Base-by-base conservation (phyloP, 306 rosid genomes). In the Inga oerstediana region DNA sequence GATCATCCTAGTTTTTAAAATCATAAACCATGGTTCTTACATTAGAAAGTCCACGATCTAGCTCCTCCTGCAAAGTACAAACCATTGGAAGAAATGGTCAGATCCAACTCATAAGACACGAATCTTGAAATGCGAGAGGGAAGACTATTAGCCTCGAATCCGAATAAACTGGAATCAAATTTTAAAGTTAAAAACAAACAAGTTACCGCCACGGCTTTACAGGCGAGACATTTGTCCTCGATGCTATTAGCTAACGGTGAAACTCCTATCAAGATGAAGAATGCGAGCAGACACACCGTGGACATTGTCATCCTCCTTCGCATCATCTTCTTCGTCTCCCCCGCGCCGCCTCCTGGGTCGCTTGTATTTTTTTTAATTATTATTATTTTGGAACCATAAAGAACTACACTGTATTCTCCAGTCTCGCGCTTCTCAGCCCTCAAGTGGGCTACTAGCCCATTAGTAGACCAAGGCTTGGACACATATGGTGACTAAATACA, bases 171-270 rank as follows among this genome's bases (percentile, higher is more conserved):
- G 41, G 66, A 43, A 34, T 69, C 5, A 70, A 67, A 81, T 7
- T n/a, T 49, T 24, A 15, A 46, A 72, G 39, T 45, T 7, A 13
- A 72, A 39, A 46, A 44, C n/a, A 72, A 76, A 44, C 4, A 41
- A 72, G 32, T 44, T 88, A 94, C 99, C 83, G 98, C 96, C 13
- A 95, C 97, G 74, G 96, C 97, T 85, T 87, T 92, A 89, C 99
- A 95, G 70, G 98, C 98, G 37, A 92, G 84, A 75, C 99, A 95
- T 88, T 95, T 95, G 85, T 95, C 96, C 70, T 95, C 96, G 78
- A 95, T 72, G 85, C 89, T 88, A 39, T 59, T 22, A 69, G 88
- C 86, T 58, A 82, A 71, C 46, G 89, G 30, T 75, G 87, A 51
- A 24, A 90, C 52, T 79, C 82, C 79, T 45, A 91, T 32, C 22